phyloP scores from a whole-genome alignment of 306 rosid genomes.

The Erythrophleum fordii region DNA sequence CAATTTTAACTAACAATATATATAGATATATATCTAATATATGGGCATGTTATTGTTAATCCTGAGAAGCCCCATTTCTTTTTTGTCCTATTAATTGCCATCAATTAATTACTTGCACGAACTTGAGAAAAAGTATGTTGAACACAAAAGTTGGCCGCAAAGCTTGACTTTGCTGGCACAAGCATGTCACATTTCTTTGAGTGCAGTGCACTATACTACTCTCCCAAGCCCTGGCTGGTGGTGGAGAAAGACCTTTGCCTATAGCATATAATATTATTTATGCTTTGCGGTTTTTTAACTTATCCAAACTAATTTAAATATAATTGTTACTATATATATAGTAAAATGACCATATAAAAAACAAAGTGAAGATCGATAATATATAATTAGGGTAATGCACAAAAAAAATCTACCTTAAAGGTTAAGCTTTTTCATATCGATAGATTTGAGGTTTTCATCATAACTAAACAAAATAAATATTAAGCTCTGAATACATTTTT shows the following conservation, averaged over 20 bases:
- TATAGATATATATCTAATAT: too few species aligned
- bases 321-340: background rate
- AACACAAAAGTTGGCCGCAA: slow-evolving; percentile 82
- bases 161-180: slow-evolving; percentile 93
- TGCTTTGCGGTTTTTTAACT: slow-evolving; percentile 13
- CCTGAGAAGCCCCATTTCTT: slow-evolving; percentile 28
- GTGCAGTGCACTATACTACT: slow-evolving; percentile 77
- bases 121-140: slow-evolving; percentile 45
- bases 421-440: background rate
- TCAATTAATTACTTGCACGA: slow-evolving; percentile 50
- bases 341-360: background rate
- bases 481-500: background rate
- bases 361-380: background rate
- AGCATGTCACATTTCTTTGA: slow-evolving; percentile 80
- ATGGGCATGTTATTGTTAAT: slow-evolving; percentile 33
- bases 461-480: background rate
- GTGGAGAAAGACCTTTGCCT: slow-evolving; percentile 48
- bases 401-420: background rate
- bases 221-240: slow-evolving; percentile 53
- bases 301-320: background rate
- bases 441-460: background rate
- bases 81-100: background rate
- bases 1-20: slow-evolving; percentile 21
- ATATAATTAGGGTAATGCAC: background rate
- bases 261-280: background rate